phyloP scores from a whole-genome alignment of 2,329 filamentous ascomycete species.

The Sphaerulina musiva region DNA sequence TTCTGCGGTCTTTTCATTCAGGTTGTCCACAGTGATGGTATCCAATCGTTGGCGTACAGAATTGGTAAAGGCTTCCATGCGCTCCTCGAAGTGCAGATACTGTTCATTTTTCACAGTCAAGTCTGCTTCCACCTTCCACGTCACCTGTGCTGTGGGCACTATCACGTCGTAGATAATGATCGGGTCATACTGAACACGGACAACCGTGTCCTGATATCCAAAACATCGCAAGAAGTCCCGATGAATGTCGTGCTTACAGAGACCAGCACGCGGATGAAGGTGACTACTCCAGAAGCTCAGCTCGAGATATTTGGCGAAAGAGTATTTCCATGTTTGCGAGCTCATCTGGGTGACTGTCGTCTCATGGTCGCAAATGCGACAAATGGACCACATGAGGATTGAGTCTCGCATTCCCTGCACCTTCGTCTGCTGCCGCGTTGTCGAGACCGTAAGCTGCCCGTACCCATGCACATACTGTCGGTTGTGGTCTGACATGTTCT shows the following conservation, averaged over 20 bases:
- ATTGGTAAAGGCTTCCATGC: constrained; percentile 77
- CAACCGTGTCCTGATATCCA: constrained; percentile 73
- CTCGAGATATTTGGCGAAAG: constrained; percentile 97
- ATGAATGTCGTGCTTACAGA: constrained; percentile 88
- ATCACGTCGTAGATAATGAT: constrained; percentile 92
- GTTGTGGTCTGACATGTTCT: constrained; percentile 85
- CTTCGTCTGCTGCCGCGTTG: constrained; percentile 66
- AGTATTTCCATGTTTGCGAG: constrained; percentile 93
- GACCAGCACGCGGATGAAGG: constrained; percentile 63
- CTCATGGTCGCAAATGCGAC: constrained; percentile 84
- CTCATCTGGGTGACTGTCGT: constrained; percentile 89
- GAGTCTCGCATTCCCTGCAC: constrained; percentile 61
- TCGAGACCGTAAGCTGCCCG: constrained; percentile 83
- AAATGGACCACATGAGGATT: constrained; percentile 97
- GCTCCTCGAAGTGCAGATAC: constrained; percentile 71
- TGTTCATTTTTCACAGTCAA: constrained; percentile 88
- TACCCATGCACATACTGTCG: constrained; percentile 95
- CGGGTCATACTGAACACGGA: constrained; percentile 86
- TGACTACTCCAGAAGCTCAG: constrained; percentile 91
- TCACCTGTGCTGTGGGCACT: constrained; percentile 80
- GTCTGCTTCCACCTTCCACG: constrained; percentile 97
- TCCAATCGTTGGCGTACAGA: constrained; percentile 79
- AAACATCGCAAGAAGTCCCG: constrained; percentile 91
- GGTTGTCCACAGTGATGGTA: constrained; percentile 84
- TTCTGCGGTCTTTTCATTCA: constrained; percentile 79